phyloP scores from a whole-genome alignment of 345 rosid genomes.

The Viola odorata region DNA sequence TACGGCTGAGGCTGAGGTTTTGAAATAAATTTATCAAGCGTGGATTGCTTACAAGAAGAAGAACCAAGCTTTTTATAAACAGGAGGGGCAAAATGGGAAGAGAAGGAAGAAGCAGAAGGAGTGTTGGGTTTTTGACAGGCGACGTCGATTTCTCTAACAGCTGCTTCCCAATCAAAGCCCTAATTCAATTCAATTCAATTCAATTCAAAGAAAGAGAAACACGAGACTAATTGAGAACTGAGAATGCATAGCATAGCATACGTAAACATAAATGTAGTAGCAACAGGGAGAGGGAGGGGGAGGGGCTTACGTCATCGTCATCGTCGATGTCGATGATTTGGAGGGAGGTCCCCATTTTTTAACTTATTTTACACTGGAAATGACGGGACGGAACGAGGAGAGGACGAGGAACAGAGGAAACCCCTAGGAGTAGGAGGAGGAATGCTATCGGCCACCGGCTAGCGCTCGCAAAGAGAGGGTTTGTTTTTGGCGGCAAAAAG shows the following conservation, averaged over 20 bases:
- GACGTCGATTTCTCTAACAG: conserved; percentile 73
- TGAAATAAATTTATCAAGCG: conserved; percentile 60
- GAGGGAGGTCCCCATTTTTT: conserved; percentile 14
- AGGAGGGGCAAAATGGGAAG: conserved; percentile 25
- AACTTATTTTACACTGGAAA: not conserved
- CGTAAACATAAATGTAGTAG: conserved; percentile 5
- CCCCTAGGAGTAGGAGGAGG: too few relatives aligned
- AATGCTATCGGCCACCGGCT: too few relatives aligned
- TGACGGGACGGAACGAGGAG: not conserved
- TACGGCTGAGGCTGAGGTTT: conserved; percentile 3
- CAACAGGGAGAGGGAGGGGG: not conserved
- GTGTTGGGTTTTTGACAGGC: conserved; percentile 44
- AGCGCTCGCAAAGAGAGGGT: too few relatives aligned
- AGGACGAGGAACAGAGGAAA: not conserved
- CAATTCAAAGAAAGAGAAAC: not conserved
- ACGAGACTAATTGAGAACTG: not conserved
- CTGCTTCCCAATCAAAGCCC: conserved; percentile 97
- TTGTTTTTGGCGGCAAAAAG: too few relatives aligned
- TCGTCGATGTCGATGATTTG: conserved; percentile 36
- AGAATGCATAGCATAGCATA: not conserved
- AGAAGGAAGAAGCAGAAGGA: conserved; percentile 13
- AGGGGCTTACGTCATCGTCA: conserved; percentile 31
- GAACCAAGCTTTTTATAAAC: conserved; percentile 17
- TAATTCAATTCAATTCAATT: conserved; percentile 1
- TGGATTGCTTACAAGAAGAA: conserved; percentile 44